These are phyloP conservation scores for Suhomyces coccinellae DNA, from an alignment of 1,139 yeast species.

Conservation along the genomic window DNA sequence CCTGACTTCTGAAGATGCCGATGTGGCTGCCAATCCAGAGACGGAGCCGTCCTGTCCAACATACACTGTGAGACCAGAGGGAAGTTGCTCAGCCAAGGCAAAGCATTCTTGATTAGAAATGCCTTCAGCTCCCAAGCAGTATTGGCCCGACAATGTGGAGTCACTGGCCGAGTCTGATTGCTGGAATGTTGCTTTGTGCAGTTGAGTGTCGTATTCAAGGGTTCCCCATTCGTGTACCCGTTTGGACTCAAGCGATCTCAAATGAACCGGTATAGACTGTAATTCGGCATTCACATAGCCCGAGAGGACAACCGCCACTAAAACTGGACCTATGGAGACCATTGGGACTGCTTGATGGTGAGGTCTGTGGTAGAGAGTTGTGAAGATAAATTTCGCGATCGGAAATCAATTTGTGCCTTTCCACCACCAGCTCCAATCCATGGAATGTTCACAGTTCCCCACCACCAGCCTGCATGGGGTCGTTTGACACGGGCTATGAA, in stretches of 20 bases:
- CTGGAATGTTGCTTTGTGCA: constrained; percentile 1
- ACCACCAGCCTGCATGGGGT: not conserved
- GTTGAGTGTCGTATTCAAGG: constrained; percentile 8
- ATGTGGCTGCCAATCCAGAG: constrained; percentile 4
- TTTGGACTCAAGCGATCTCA: constrained; percentile 11
- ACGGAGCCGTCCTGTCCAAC: constrained; percentile 1
- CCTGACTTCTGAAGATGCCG: not conserved
- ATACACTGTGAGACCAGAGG: constrained; percentile 1
- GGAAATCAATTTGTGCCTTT: constrained; percentile 1
- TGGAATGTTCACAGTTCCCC: not conserved
- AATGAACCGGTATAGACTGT: constrained; percentile 10
- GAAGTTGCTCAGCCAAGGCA: constrained; percentile 18
- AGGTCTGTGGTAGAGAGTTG: not conserved
- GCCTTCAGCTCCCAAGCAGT: constrained; percentile 37
- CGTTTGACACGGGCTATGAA: not conserved
- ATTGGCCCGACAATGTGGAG: constrained; percentile 13
- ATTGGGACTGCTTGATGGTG: not conserved
- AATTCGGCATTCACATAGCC: constrained; percentile 11
- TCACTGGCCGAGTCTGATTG: not conserved
- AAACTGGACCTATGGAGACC: constrained; percentile 5
- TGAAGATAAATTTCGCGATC: not conserved
- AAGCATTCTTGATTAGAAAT: constrained; percentile 34
- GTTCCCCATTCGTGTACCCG: not conserved
- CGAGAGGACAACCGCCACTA: constrained; percentile 3
- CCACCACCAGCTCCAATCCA: not conserved